A percentile compares a stretch with the other conserved stretches of the same genome.
phyloP scores from a whole-genome alignment of 345 rosid species.

The Lepidium aucheri region DNA sequence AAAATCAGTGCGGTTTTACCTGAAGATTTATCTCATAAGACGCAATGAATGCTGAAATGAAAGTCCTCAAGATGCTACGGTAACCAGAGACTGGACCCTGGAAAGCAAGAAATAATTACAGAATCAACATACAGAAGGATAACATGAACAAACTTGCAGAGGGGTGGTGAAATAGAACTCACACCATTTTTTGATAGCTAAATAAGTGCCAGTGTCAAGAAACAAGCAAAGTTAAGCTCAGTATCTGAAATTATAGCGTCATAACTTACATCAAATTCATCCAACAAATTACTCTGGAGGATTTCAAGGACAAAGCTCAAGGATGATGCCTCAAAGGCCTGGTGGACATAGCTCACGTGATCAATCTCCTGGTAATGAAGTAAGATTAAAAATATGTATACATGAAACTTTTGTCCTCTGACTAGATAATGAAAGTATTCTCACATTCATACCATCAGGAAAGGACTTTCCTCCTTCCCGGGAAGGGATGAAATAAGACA shows the following conservation, averaged over 20 bases:
- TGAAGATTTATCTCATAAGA: slow-evolving; percentile 85
- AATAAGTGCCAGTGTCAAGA: neutral
- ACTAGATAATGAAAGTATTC: slow-evolving; percentile 14
- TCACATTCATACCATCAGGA: slow-evolving; percentile 48
- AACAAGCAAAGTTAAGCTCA: slow-evolving; percentile 4
- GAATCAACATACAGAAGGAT: neutral
- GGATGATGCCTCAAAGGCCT: slow-evolving; percentile 81
- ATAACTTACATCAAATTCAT: slow-evolving; percentile 66
- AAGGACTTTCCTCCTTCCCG: slow-evolving; percentile 50
- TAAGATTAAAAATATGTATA: slow-evolving; percentile 11
- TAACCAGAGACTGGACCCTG: slow-evolving; percentile 78
- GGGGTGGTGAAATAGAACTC: neutral
- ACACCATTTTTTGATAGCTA: neutral
- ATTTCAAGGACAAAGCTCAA: slow-evolving; percentile 61
- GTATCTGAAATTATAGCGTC: slow-evolving; percentile 4
- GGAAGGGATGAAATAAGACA: slow-evolving; percentile 81
- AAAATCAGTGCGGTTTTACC: slow-evolving; percentile 32
- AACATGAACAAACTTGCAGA: slow-evolving; percentile 2
- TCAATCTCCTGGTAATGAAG: slow-evolving; percentile 63
- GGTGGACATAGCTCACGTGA: slow-evolving; percentile 73
- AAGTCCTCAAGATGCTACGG: slow-evolving; percentile 80
- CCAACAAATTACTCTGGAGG: slow-evolving; percentile 58
- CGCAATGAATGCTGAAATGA: slow-evolving; percentile 88
- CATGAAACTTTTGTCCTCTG: slow-evolving; percentile 3
- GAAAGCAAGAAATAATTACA: slow-evolving; percentile 2